These are phyloP conservation scores for Lentinus polychrous DNA, from an alignment of 1,284 basidiomycete species.

Conservation along the genomic window DNA sequence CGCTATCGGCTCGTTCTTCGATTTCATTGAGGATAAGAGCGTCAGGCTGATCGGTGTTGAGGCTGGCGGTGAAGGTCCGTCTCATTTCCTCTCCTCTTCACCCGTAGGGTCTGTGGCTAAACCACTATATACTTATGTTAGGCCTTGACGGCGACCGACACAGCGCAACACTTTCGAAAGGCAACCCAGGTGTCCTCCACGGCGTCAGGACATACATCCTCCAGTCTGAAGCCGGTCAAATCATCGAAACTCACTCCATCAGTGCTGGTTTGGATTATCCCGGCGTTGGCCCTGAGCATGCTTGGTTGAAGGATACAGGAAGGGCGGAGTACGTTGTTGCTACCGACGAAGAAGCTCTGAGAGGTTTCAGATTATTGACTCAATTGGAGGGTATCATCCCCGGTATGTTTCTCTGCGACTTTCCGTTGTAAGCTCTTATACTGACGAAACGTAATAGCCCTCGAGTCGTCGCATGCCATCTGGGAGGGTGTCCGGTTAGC, in stretches of 20 bases:
- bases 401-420: constrained; percentile 39
- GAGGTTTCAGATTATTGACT: constrained; percentile 88
- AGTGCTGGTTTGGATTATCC: constrained; percentile 92
- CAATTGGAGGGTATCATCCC: constrained; percentile 98
- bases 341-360: constrained; percentile 89
- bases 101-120: neutral
- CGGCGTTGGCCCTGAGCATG: constrained; percentile 95
- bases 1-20: constrained; percentile 95
- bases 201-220: constrained; percentile 94
- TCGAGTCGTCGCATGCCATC: constrained; percentile 94
- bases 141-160: constrained; percentile 81
- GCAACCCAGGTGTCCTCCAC: constrained; percentile 92
- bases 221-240: constrained; percentile 85
- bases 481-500: constrained; percentile 88
- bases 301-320: constrained; percentile 92
- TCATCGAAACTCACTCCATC: constrained; percentile 95
- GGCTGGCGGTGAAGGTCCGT: constrained; percentile 86
- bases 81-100: too few relatives aligned
- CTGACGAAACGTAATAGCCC: constrained; percentile 39
- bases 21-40: constrained; percentile 83
- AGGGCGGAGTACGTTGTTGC: constrained; percentile 91
- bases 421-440: constrained; percentile 7
- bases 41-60: constrained; percentile 91
- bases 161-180: constrained; percentile 88
- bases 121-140: too few relatives aligned